Evolutionary conservation across 192 early-diverging fungal genomes (phyloP), one percentile per base, ranked within the genome.

Genomic region (Borealophlyctis nickersoniae): DNA sequence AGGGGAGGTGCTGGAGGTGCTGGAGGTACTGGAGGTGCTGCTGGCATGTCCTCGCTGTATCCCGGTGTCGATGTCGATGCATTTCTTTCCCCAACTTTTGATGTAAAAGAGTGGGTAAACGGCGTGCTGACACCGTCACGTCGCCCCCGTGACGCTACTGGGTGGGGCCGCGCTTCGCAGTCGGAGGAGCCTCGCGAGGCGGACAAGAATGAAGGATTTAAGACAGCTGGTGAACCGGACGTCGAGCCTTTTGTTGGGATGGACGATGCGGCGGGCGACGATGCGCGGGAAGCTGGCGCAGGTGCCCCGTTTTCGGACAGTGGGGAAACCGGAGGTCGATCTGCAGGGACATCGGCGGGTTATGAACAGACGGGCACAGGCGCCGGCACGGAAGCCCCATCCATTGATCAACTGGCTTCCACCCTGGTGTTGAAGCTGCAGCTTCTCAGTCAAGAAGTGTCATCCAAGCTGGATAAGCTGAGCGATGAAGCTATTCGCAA

Each of bases 31-130:
- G n/a, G n/a, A n/a, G n/a, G n/a, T n/a, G n/a, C n/a, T n/a, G n/a
- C n/a, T n/a, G n/a, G n/a, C n/a, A n/a, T n/a, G n/a, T n/a, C n/a
- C n/a, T n/a, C n/a, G n/a, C 39, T 45, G 39, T 45, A 45, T 23
- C 52, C 7, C 16, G 63, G 54, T 26, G 57, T 70, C 4, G 49
- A 70, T 33, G 23, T 70, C 19, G 65, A 59, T 16, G 72, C 32
- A 2, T 74, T 74, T 36, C 36, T 51, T 14, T 33, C 39, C n/a
- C 50, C 52, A 39, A 78, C 81, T 19, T 87, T 89, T 67, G 69
- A 87, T 48, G 70, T 87, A 33, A 89, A 88, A 67, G 59, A 59
- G 28, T 89, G 88, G 88, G 82, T 89, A 54, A 89, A 89, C 59
- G 49, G 56, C 19, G 72, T 75, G 0, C 63, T 88, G 0, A 58